Evolutionary conservation across 805 yeast genomes (phyloP), one percentile per base, ranked within the genome.

Genomic region (Lipomyces sp.): DNA sequence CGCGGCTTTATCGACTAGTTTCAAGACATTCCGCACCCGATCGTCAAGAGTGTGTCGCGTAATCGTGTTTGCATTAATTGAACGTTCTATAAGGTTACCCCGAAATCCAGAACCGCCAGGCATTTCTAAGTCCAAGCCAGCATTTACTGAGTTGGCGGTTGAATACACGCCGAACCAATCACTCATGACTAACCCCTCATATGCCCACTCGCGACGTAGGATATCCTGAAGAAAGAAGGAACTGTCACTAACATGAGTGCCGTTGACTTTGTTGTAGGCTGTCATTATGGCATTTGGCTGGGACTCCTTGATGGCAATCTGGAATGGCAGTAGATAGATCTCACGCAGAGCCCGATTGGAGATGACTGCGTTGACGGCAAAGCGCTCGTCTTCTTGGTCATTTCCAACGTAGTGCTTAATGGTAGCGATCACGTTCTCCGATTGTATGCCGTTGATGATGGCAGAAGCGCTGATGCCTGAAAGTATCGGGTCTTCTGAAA

Each of bases 371-470:
- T 86, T 82, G 48, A 83, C 81, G 2, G 81, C 76, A 63, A 75
- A 78, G 65, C 90, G 77, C 64, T 84, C 84, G 64, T 85, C 82
- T 73, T 87, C 90, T 73, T 81, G 83, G 71, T 87, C 90, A 68
- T 87, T 87, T 73, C 87, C 82, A 29, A 85, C 88, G 75, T 76
- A 87, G 75, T 87, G 90, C 76, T 87, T 87, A 71, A 86, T 78
- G 45, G 87, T 82, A 8, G 89, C 88, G 59, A 82, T 81, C 53
- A 87, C 78, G 57, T 83, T 80, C 58, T 78, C 75, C 18, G 39
- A 45, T 74, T 87, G 90, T 62, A 87, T 81, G 50, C 90, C 90
- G 55, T 80, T 77, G 65, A 86, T 78, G 50, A 84, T 77, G 15
- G 79, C 75, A n/a, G 86, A 80, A 45, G 89, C 82, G 18, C 75